Evolutionary conservation across 208 protist genomes (phyloP).

Genomic region (Naegleria gruberi): DNA sequence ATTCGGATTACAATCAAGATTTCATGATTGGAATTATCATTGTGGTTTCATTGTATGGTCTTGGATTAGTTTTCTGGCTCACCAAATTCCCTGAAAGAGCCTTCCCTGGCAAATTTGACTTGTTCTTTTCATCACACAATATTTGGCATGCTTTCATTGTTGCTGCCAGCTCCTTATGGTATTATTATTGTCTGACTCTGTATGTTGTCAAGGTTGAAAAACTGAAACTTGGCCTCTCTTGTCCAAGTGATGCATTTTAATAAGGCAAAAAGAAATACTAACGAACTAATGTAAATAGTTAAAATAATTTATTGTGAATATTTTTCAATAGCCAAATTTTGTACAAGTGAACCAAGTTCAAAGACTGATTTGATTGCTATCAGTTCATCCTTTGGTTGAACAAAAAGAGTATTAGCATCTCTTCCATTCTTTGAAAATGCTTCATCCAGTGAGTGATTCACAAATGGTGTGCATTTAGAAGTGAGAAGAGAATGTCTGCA

Average conservation of each 20-base stretch:
- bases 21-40: constrained; percentile 48
- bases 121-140: constrained; percentile 59
- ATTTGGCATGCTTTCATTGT: constrained; percentile 70
- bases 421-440: not conserved
- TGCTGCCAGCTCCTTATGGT: constrained; percentile 39
- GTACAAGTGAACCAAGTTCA: too few relatives aligned
- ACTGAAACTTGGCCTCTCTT: not conserved
- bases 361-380: too few relatives aligned
- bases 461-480: not conserved
- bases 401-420: not conserved
- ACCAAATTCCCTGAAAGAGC: constrained; percentile 63
- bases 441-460: not conserved
- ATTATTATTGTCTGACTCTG: not conserved
- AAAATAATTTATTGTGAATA: too few relatives aligned
- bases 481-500: constrained; percentile 19
- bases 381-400: too few relatives aligned
- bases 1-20: constrained; percentile 58
- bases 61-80: constrained; percentile 65
- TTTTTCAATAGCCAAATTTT: too few relatives aligned
- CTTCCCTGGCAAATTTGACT: constrained; percentile 58
- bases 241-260: not conserved
- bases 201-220: not conserved
- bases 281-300: too few relatives aligned
- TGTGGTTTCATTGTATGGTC: constrained; percentile 60
- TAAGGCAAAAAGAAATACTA: too few relatives aligned